phyloP scores from a whole-genome alignment of 352 stramenopile genomes.

The Peronospora tabacina region DNA sequence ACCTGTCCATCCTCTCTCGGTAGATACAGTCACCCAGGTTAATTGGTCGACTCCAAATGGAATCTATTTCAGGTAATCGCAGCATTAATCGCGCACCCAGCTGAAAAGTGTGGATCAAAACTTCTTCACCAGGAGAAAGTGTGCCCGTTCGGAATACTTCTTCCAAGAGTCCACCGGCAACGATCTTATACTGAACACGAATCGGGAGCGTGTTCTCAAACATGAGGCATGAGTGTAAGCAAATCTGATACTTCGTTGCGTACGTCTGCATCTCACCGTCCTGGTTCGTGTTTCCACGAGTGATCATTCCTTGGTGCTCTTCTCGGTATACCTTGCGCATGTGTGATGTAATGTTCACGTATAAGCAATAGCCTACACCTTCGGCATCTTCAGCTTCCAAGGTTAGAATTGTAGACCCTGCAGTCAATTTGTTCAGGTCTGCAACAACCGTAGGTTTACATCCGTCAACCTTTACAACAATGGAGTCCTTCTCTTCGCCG shows the following conservation, averaged over 20 bases:
- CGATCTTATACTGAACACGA: conserved; percentile 77
- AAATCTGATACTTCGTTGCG: conserved; percentile 85
- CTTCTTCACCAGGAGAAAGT: conserved; percentile 74
- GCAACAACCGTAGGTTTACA: conserved; percentile 80
- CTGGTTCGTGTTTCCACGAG: conserved; percentile 40
- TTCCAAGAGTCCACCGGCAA: conserved; percentile 22
- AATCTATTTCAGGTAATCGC: conserved; percentile 80
- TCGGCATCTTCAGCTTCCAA: conserved; percentile 55
- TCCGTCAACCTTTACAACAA: conserved; percentile 80
- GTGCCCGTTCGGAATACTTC: conserved; percentile 54
- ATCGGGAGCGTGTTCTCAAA: conserved; percentile 86
- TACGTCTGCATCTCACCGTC: conserved; percentile 65
- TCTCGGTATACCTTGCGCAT: conserved; percentile 86
- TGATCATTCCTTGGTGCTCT: conserved; percentile 72
- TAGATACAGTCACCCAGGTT: conserved; percentile 78
- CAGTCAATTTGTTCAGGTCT: conserved; percentile 50
- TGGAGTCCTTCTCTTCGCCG: conserved; percentile 64
- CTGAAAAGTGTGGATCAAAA: conserved; percentile 78
- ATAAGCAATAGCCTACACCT: conserved; percentile 71
- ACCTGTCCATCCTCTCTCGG: conserved; percentile 61
- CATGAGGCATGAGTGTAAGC: conserved; percentile 69
- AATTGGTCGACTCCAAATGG: conserved; percentile 66
- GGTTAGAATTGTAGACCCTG: conserved; percentile 59
- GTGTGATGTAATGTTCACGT: conserved; percentile 72
- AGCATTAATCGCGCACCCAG: conserved; percentile 63